phyloP scores from a whole-genome alignment of 805 yeast genomes.

The Yueomyces sp. region DNA sequence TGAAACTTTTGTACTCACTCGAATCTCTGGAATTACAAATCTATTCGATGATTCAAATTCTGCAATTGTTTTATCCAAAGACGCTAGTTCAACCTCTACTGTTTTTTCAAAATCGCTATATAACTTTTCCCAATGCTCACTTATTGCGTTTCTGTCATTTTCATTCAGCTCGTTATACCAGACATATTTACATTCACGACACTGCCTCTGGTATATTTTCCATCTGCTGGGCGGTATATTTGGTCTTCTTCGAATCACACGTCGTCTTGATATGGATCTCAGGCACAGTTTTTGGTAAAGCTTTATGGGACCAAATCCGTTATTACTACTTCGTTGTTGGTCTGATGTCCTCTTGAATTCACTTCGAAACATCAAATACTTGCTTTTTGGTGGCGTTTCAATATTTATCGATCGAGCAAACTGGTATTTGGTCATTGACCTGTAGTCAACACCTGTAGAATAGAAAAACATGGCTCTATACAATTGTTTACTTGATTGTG shows the following conservation, averaged over 20 bases:
- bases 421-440: slow-evolving; percentile 7
- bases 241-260: background rate
- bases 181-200: slow-evolving; percentile 13
- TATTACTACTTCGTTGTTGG: slow-evolving; percentile 2
- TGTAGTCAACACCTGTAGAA: slow-evolving; percentile 6
- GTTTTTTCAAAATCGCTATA: slow-evolving; percentile 4
- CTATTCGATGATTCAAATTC: background rate
- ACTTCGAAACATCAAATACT: slow-evolving; percentile 14
- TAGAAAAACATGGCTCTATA: slow-evolving; percentile 15
- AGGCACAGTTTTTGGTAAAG: no score
- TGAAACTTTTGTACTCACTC: no score
- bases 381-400: slow-evolving; percentile 13
- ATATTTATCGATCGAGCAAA: slow-evolving; percentile 13
- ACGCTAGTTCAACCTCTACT: slow-evolving; percentile 6
- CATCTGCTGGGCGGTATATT: background rate
- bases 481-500: slow-evolving; percentile 10
- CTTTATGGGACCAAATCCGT: no score
- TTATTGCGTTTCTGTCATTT: slow-evolving; percentile 8
- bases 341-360: slow-evolving; percentile 11
- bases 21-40: background rate
- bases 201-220: slow-evolving; percentile 12
- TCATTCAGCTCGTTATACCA: slow-evolving; percentile 13
- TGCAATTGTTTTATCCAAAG: background rate
- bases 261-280: no score
- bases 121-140: slow-evolving; percentile 6